Evolutionary conservation across 257 asterid species (phyloP).

Genomic region (Schizonepeta tenuifolia): DNA sequence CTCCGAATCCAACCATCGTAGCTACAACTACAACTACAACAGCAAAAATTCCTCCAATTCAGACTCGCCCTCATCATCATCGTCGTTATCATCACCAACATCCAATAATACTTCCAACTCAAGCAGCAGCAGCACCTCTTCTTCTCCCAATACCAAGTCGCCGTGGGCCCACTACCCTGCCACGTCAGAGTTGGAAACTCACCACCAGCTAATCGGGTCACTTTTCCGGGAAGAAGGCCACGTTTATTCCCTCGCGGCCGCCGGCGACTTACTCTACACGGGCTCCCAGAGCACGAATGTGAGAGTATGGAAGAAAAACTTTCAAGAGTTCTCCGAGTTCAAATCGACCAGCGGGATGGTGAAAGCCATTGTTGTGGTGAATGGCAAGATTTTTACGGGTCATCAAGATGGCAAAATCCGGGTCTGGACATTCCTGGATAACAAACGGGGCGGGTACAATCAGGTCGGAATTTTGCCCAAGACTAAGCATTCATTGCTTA

Average conservation of each 20-base stretch:
- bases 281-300: constrained; percentile 78
- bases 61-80: background rate
- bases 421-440: constrained; percentile 58
- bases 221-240: constrained; percentile 68
- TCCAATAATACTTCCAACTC: background rate
- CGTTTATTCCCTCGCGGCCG: constrained; percentile 67
- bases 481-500: constrained; percentile 51
- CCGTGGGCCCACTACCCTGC: background rate
- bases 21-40: background rate
- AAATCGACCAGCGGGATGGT: constrained; percentile 75
- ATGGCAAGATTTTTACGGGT: constrained; percentile 65
- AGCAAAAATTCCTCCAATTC: constrained; percentile 24
- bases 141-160: background rate
- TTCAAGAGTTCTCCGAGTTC: constrained; percentile 64
- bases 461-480: constrained; percentile 65
- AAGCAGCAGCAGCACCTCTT: background rate
- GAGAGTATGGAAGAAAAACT: constrained; percentile 72
- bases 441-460: background rate
- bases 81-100: background rate
- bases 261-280: constrained; percentile 60
- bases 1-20: background rate
- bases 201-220: constrained; percentile 53
- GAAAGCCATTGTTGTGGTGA: constrained; percentile 64
- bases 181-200: background rate
- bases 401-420: constrained; percentile 86